These are phyloP conservation scores for Bocquillonia castaneifolia DNA, from an alignment of 441 rosid species.

Conservation along the genomic window DNA sequence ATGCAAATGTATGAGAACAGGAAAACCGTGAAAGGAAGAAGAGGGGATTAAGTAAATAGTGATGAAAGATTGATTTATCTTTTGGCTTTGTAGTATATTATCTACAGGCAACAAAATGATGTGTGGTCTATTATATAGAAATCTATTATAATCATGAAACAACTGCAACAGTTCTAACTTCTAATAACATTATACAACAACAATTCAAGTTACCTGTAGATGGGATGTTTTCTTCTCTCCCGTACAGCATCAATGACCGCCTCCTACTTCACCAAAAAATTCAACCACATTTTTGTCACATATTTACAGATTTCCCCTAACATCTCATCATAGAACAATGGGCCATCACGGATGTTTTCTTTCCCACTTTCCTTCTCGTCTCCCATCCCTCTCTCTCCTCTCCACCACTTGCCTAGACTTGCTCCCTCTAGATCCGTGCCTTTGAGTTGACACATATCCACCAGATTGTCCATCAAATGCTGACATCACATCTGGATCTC, in stretches of 20 bases:
- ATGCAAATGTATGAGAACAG: no score
- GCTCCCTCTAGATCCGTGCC: constrained; percentile 68
- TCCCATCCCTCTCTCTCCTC: constrained; percentile 65
- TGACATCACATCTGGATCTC: constrained; percentile 58
- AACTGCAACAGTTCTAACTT: neutral
- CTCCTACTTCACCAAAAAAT: neutral
- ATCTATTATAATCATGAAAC: neutral
- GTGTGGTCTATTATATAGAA: no score
- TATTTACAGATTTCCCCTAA: neutral
- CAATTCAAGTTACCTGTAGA: neutral
- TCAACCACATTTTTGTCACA: neutral
- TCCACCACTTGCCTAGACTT: constrained; percentile 65
- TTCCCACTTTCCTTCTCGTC: constrained; percentile 90
- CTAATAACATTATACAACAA: neutral
- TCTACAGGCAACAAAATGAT: no score
- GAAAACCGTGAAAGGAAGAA: no score
- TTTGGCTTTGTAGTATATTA: no score
- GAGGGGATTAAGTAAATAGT: no score
- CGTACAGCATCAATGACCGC: neutral
- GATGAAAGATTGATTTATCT: no score
- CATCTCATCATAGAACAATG: neutral
- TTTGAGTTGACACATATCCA: constrained; percentile 45
- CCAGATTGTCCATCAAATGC: constrained; percentile 63
- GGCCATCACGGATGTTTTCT: constrained; percentile 59
- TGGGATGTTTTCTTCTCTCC: neutral